Conservation (phyloP, 208 protist species). For the Angomonas deanei region DNA sequence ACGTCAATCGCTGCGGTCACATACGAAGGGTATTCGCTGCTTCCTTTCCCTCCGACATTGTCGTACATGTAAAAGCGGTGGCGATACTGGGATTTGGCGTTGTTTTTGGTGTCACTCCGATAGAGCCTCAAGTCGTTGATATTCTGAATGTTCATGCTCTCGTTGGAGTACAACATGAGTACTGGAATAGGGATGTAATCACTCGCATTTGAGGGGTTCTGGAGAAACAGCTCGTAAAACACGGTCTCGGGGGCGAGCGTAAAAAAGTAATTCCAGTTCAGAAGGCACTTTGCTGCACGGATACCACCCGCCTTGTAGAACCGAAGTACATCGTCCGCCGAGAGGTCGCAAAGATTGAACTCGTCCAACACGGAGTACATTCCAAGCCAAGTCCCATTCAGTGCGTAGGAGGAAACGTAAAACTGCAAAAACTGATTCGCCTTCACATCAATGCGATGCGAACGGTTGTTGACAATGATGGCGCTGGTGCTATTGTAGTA, state of each 20-base stretch:
- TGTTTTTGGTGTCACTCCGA: conserved; percentile 9
- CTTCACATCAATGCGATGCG: not conserved
- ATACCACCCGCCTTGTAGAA: conserved; percentile 54
- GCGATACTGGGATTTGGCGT: conserved; percentile 3
- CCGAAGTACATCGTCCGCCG: conserved; percentile 17
- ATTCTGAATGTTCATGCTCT: conserved; percentile 21
- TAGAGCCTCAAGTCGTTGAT: conserved; percentile 35
- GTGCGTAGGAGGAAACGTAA: conserved; percentile 45
- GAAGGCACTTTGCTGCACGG: conserved; percentile 22
- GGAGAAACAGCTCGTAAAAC: conserved; percentile 75
- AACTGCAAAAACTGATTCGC: conserved; percentile 34
- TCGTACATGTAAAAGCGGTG: conserved; percentile 74
- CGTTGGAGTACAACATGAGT: conserved; percentile 44
- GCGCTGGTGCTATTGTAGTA: conserved; percentile 49
- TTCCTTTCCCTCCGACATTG: conserved; percentile 33
- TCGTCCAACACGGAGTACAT: conserved; percentile 30
- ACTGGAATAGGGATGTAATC: conserved; percentile 62
- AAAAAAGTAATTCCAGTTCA: conserved; percentile 37
- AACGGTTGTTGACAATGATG: conserved; percentile 18
- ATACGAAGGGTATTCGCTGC: conserved; percentile 9
- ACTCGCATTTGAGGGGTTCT: conserved; percentile 38
- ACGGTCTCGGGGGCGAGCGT: conserved; percentile 16
- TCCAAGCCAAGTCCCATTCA: conserved; percentile 51
- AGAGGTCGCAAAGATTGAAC: conserved; percentile 53
- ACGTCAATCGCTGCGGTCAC: conserved; percentile 25